These are phyloP conservation scores for Bifiguratus adelaidae DNA, from an alignment of 192 early-diverging fungal species.

Conservation along the genomic window DNA sequence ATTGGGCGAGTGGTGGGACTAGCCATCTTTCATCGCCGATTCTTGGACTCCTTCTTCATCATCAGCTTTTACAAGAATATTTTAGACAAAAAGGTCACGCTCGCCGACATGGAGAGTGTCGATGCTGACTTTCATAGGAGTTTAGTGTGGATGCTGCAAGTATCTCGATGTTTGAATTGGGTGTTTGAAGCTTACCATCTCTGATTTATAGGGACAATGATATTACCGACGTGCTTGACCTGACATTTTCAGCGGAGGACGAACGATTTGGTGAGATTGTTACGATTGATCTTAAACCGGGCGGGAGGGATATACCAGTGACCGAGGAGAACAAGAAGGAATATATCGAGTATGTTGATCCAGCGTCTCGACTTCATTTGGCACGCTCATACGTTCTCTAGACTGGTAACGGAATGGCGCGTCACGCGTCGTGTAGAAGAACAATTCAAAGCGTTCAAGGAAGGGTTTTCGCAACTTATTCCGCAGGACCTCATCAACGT, in stretches of 20 bases:
- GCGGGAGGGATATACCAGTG: conserved; percentile 84
- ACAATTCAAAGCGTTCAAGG: conserved; percentile 91
- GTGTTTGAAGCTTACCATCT: neutral
- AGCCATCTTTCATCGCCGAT: conserved; percentile 94
- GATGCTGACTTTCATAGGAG: conserved; percentile 87
- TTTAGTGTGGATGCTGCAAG: conserved; percentile 87
- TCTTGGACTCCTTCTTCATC: conserved; percentile 94
- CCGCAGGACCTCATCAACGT: conserved; percentile 92
- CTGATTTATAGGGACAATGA: conserved; percentile 63
- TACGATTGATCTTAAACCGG: conserved; percentile 81
- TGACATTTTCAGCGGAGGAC: conserved; percentile 90
- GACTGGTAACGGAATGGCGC: conserved; percentile 77
- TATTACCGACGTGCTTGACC: conserved; percentile 75
- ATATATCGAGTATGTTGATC: conserved; percentile 62
- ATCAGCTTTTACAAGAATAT: conserved; percentile 97
- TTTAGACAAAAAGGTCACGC: conserved; percentile 75
- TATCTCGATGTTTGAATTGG: no score
- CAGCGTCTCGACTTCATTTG: neutral
- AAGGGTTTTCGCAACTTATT: conserved; percentile 92
- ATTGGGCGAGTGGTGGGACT: conserved; percentile 95
- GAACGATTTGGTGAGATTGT: conserved; percentile 86
- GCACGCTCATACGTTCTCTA: no score
- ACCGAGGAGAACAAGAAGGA: conserved; percentile 95
- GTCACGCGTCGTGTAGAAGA: conserved; percentile 87
- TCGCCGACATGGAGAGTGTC: conserved; percentile 90